Evolutionary conservation across 306 rosid genomes (phyloP).

Genomic region (Hippophae gyantsensis): DNA sequence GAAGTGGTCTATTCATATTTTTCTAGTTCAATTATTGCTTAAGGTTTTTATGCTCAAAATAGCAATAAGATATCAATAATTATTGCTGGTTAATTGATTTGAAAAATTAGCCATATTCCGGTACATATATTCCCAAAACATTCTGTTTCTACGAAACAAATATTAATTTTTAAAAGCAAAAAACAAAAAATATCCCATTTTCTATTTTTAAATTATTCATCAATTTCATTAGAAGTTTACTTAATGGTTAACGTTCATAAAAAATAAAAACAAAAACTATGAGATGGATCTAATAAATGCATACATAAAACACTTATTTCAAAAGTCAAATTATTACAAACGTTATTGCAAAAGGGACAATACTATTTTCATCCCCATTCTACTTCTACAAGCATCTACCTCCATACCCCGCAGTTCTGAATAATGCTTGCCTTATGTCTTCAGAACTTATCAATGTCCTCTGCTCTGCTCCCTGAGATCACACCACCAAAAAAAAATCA

Average conservation of each 20-base stretch:
- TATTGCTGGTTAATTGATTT: neutral
- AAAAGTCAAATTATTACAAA: constrained; percentile 22
- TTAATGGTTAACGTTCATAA: constrained; percentile 19
- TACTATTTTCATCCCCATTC: constrained; percentile 19
- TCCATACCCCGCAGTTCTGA: constrained; percentile 98
- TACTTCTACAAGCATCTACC: constrained; percentile 67
- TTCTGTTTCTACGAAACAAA: constrained; percentile 2
- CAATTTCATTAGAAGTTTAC: constrained; percentile 9
- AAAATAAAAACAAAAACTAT: constrained; percentile 24
- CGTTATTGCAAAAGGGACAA: constrained; percentile 22
- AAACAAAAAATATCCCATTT: neutral
- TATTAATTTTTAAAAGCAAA: neutral
- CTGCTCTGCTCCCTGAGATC: constrained; percentile 48
- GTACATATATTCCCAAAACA: neutral
- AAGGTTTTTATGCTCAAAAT: neutral
- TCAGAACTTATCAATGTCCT: constrained; percentile 43
- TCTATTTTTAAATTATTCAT: constrained; percentile 3
- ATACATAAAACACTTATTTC: constrained; percentile 31
- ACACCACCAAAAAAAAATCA: constrained; percentile 10
- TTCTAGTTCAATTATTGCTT: no score
- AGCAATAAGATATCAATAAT: neutral
- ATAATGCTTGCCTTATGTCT: constrained; percentile 79
- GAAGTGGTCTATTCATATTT: no score
- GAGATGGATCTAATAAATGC: constrained; percentile 28
- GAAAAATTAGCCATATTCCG: neutral